Evolutionary conservation across 108 stramenopile genomes (phyloP), one percentile per base, ranked within the genome.

Genomic region (Cyclotella kingstonii): DNA sequence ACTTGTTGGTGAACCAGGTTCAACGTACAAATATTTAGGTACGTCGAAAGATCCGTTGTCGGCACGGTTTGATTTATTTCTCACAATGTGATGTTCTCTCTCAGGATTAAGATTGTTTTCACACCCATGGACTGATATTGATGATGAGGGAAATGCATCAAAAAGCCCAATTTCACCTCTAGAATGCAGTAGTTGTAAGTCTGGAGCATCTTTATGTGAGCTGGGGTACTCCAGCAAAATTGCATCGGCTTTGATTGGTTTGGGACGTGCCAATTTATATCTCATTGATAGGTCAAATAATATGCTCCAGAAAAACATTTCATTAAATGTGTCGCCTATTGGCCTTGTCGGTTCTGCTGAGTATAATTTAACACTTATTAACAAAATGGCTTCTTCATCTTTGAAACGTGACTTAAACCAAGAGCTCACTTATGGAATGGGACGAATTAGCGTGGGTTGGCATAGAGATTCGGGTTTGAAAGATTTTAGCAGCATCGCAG

Each of bases 1-100:
- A 1, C 60, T 94, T 42, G 82, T 90, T 2, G 89, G 93, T 0
- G 81, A 94, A 7, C 84, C 89, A 9, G 95, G 95, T 11, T 84
- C 85, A 27, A 96, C 95, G n/a, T 96, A 96, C 76, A 89, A 89
- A 59, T 96, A 96, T 68, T 73, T 96, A 3, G 95, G 95, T 9
- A 22, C 3, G 3, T 54, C 7, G 2, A 26, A 21, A 5, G 6
- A 7, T 17, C 15, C 14, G 5, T 22, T 19, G 17, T 54, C 27
- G 9, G 10, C 31, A 28, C n/a, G 10, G 2, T 52, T 52, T 11
- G 1, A 3, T 19, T 19, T 22, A 2, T 1, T 46, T 11, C 18
- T 38, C 17, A 9, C n/a, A 44, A 44, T 54, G 18, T 17, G 18
- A 15, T 28, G 2, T 26, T 6, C 5, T 54, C 23, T 5, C 34